Percentiles rank a stretch among this genome's conserved stretches.
phyloP scores from a whole-genome alignment of 345 rosid genomes.

The Heritiera fomes region DNA sequence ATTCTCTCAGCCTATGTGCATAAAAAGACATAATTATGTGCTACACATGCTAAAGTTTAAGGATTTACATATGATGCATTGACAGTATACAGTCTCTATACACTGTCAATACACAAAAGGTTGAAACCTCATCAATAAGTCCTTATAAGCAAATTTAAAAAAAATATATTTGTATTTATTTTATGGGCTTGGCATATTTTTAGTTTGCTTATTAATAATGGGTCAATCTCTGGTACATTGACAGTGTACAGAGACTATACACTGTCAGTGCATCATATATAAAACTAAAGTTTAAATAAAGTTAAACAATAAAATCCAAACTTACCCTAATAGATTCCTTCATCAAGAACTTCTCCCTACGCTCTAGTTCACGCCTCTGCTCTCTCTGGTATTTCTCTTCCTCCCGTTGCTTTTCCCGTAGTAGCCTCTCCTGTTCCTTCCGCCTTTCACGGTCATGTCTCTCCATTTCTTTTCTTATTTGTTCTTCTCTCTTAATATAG shows the following conservation, averaged over 20 bases:
- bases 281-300: not conserved
- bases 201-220: no score
- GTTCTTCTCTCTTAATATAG: slow-evolving; percentile 68
- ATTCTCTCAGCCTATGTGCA: slow-evolving; percentile 70
- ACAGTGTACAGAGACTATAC: no score
- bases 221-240: no score
- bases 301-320: slow-evolving; percentile 1
- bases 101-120: no score
- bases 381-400: slow-evolving; percentile 79
- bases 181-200: no score
- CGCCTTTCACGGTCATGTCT: slow-evolving; percentile 90
- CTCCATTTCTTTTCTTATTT: slow-evolving; percentile 80
- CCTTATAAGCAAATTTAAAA: no score
- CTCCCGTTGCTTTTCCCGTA: slow-evolving; percentile 91
- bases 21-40: slow-evolving; percentile 12
- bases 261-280: no score
- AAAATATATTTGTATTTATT: no score
- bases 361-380: slow-evolving; percentile 84
- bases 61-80: no score
- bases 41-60: slow-evolving; percentile 3
- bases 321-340: slow-evolving; percentile 84
- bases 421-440: slow-evolving; percentile 84
- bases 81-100: no score
- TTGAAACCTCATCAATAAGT: no score
- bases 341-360: slow-evolving; percentile 81